Evolutionary conservation across 495 filamentous ascomycete species (phyloP), one percentile per base, ranked within the genome.

Genomic region (Xylaria grammica): DNA sequence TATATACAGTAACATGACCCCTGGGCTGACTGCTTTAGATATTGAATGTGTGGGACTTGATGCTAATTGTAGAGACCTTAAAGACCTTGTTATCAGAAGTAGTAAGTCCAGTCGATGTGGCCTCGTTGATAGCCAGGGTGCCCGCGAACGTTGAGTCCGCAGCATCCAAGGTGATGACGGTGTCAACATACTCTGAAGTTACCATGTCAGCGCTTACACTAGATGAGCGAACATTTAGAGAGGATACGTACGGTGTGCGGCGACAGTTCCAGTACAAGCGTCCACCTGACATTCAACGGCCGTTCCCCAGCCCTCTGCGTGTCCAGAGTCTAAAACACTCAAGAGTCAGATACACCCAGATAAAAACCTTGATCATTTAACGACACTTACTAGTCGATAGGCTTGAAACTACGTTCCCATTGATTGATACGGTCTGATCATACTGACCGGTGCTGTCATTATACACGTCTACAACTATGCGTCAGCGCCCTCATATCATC

Each of bases 261-360:
- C 66, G 36, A 81, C 71, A 65, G 74, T 78, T 48, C 78, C 77
- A 24, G 20, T 57, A 66, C 78, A 81, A 62, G 76, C 69, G 27
- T 67, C 57, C 27, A 69, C 69, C 36, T 75, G 75, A 38, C 78
- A 81, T 54, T 81, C 78, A 1, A 81, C 74, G 7, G 78, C 73
- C 46, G 75, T 78, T 10, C 77, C 78, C 77, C 78, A 79, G 56
- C 76, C 76, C 62, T 77, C 62, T 27, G 77, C 61, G 2, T 57
- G 8, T 1, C 61, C 61, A 17, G 61, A 63, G 19, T 22, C 61
- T 63, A 34, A 46, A 13, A 11, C 27, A 20, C n/a, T n/a, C 6
- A 2, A 27, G 30, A 17, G 15, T 57, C 4, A 53, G n/a, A 19
- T 11, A 9, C 34, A 34, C 0, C 0, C 7, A 52, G 4, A 9